Base-by-base conservation (phyloP, 345 rosid genomes). In the Carallia pectinifolia region DNA sequence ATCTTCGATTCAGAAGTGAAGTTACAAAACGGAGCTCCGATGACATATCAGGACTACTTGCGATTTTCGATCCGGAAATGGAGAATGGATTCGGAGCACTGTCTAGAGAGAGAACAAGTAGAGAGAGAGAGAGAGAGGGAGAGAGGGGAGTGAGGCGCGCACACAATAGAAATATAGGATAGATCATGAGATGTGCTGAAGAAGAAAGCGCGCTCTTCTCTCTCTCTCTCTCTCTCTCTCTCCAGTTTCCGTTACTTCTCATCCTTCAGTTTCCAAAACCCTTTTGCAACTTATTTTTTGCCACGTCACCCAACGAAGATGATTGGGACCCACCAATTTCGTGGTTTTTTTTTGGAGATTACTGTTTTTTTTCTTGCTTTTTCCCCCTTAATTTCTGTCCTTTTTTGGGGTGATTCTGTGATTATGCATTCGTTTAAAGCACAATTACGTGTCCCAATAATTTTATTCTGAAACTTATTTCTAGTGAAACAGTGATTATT, bases 231-330 rank as follows among this genome's bases (percentile, higher is more conserved):
- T 30, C 44, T 56, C 58, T 16, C 40, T 53, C 30, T 44, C 58
- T 31, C 58, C 61, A 44, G 75, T 63, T 77, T 79, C 76, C 73
- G 78, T 77, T 66, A 62, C 82, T 73, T 78, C 84, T 86, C 78
- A 73, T 84, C 90, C 74, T 83, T 82, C 90, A 74, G 81, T 84
- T 83, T 71, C 67, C 83, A 76, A 77, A 44, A 12, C 84, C 82
- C 65, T 58, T 82, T 79, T 70, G 76, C 83, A 61, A 47, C 75
- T 76, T 73, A 70, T 70, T 70, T 76, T 10, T 76, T 77, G 86
- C 82, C 92, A 88, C 84, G 82, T 88, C 89, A 85, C 58, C 78
- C 0, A 9, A 16, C 36, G 38, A 27, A 33, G 71, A 72, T 58
- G 77, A 58, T 56, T 64, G 68, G 87, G 85, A 17, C 82, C 89